Conservation (phyloP, 1,284 basidiomycete genomes). For the Ustilago bromivora region DNA sequence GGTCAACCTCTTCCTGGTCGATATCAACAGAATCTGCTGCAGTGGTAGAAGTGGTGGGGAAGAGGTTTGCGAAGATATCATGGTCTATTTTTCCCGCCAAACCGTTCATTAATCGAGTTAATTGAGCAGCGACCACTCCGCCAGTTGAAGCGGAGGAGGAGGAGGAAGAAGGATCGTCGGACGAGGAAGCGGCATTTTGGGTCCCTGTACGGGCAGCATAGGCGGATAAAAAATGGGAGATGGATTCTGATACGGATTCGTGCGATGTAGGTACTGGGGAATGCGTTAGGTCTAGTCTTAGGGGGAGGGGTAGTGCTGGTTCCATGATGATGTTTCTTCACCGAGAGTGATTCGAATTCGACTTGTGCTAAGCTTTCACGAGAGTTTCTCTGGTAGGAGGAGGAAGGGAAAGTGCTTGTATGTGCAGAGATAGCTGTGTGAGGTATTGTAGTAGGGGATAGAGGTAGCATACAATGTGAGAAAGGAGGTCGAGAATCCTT, state of each 20-base stretch:
- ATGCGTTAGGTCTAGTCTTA: slow-evolving; percentile 27
- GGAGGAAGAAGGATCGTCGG: background rate
- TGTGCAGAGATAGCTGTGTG: too few species aligned
- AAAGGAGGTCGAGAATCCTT: background rate
- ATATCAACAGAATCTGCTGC: background rate
- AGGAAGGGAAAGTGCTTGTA: too few species aligned
- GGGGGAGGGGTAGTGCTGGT: slow-evolving; percentile 34
- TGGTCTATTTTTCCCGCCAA: slow-evolving; percentile 34
- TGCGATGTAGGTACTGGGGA: slow-evolving; percentile 11
- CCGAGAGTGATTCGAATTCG: too few species aligned
- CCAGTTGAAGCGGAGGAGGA: slow-evolving; percentile 17
- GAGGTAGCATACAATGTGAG: background rate
- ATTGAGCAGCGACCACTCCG: slow-evolving; percentile 37
- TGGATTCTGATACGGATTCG: slow-evolving; percentile 10
- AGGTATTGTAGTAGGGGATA: background rate
- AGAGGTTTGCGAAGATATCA: slow-evolving; percentile 17
- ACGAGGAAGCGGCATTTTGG: slow-evolving; percentile 11
- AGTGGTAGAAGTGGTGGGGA: slow-evolving; percentile 7
- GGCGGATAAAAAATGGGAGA: slow-evolving; percentile 27
- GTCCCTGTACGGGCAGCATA: slow-evolving; percentile 45
- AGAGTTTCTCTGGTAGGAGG: too few species aligned
- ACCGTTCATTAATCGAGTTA: slow-evolving; percentile 42
- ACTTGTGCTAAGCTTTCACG: too few species aligned
- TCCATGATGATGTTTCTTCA: slow-evolving; percentile 25
- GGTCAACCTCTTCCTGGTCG: background rate